A percentile compares a stretch with the other conserved stretches of the same genome.
phyloP scores from a whole-genome alignment of 2,329 filamentous ascomycete genomes.

The Dactylellina leptospora region DNA sequence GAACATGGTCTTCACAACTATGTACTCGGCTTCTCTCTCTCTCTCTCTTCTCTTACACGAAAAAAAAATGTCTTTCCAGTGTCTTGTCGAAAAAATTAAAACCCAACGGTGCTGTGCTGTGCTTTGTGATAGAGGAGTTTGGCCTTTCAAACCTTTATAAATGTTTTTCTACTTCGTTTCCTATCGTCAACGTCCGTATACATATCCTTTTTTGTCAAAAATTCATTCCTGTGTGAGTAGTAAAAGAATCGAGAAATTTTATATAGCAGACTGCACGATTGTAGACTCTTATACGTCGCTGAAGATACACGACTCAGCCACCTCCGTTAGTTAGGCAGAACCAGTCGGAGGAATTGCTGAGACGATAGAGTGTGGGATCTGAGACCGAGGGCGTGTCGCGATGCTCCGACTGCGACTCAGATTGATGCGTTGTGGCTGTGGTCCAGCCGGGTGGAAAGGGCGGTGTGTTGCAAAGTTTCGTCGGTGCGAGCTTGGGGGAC shows the following conservation, averaged over 20 bases:
- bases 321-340: not conserved
- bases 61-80: not conserved
- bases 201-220: not conserved
- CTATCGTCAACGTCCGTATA: not conserved
- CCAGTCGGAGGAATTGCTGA: slow-evolving; percentile 21
- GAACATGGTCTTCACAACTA: not conserved
- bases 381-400: not conserved
- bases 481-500: not conserved
- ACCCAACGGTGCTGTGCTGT: too few relatives aligned
- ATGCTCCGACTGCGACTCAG: slow-evolving; percentile 29
- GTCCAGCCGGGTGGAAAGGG: not conserved
- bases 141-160: not conserved
- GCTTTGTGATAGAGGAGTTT: slow-evolving; percentile 9
- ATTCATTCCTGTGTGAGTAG: slow-evolving; percentile 4
- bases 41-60: too few relatives aligned
- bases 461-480: not conserved
- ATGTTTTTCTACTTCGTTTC: not conserved
- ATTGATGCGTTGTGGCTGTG: slow-evolving; percentile 33
- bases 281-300: too few relatives aligned
- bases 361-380: not conserved
- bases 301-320: not conserved
- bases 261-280: too few relatives aligned
- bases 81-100: slow-evolving; percentile 13
- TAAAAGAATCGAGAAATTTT: slow-evolving; percentile 5
- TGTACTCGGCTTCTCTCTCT: too few relatives aligned